A percentile compares a stretch with the other conserved stretches of the same genome.
phyloP scores from a whole-genome alignment of 129 eudicot genomes.

The Arctium minus region DNA sequence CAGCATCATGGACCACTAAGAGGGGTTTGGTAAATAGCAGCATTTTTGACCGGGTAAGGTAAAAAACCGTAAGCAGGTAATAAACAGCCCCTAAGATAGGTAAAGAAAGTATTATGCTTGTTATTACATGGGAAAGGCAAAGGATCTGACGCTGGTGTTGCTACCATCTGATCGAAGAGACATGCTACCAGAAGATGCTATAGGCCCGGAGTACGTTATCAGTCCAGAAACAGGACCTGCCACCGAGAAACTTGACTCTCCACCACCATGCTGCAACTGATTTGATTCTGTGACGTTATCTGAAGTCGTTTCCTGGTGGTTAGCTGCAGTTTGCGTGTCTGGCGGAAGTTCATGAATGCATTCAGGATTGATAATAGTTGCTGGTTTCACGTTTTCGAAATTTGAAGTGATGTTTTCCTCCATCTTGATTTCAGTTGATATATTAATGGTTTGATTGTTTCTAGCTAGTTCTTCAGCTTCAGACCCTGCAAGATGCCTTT shows the following conservation, averaged over 20 bases:
- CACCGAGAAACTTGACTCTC: slow-evolving; percentile 64
- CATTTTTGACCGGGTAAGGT: no score
- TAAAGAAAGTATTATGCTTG: neutral
- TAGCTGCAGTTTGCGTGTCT: slow-evolving; percentile 18
- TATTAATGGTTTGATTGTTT: neutral
- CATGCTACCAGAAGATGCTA: slow-evolving; percentile 55
- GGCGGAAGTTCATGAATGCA: neutral
- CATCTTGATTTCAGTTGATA: slow-evolving; percentile 32
- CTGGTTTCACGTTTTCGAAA: slow-evolving; percentile 28
- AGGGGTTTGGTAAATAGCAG: no score
- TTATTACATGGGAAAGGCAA: slow-evolving; percentile 87
- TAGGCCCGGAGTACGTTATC: slow-evolving; percentile 51
- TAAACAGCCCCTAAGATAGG: neutral
- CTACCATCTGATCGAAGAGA: slow-evolving; percentile 89
- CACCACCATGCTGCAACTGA: slow-evolving; percentile 34
- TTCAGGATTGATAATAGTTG: neutral
- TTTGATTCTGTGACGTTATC: slow-evolving; percentile 3
- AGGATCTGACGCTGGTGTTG: slow-evolving; percentile 76
- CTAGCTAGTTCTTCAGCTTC: slow-evolving; percentile 16
- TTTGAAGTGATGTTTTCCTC: slow-evolving; percentile 40
- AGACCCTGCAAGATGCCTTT: neutral
- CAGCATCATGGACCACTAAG: no score
- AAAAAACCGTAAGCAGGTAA: no score
- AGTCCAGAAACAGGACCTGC: slow-evolving; percentile 40
- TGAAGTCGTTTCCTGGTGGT: slow-evolving; percentile 24